Evolutionary conservation across 768 basidiomycete genomes (phyloP).

Genomic region (Rhodotorula taiwanensis): DNA sequence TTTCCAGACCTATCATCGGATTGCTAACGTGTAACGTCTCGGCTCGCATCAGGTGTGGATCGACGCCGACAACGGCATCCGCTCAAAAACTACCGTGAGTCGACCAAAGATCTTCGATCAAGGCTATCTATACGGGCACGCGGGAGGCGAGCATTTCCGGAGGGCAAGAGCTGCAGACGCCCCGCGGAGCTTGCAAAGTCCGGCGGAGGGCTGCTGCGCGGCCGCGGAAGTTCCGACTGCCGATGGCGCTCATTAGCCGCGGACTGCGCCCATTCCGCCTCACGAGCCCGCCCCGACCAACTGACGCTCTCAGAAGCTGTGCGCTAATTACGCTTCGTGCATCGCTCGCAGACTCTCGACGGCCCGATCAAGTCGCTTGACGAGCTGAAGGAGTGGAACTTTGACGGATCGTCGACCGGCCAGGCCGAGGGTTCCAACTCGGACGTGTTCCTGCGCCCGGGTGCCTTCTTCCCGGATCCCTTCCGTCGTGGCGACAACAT

Average conservation of each 20-base stretch:
- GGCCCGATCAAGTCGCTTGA: conserved; percentile 80
- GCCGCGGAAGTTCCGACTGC: too few relatives aligned
- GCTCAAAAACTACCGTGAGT: conserved; percentile 89
- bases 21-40: too few relatives aligned
- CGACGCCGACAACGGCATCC: conserved; percentile 86
- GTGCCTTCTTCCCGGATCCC: conserved; percentile 95
- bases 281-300: neutral
- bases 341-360: conserved; percentile 69
- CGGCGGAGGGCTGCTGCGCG: neutral
- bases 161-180: too few relatives aligned
- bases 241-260: neutral
- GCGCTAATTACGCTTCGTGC: conserved; percentile 14
- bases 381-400: conserved; percentile 96
- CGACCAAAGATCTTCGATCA: too few relatives aligned
- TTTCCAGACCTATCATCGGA: too few relatives aligned
- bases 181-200: too few relatives aligned
- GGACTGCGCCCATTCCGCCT: neutral
- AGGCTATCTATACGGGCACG: too few relatives aligned
- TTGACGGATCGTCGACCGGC: conserved; percentile 70
- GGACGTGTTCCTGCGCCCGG: conserved; percentile 95
- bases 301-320: neutral
- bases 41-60: conserved; percentile 69
- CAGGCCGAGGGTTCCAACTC: conserved; percentile 94
- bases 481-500: conserved; percentile 78
- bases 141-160: too few relatives aligned